A percentile compares a stretch with the other conserved stretches of the same genome.
Conservation (phyloP, 495 filamentous ascomycete genomes). For the Aspergillus olivimuriae region DNA sequence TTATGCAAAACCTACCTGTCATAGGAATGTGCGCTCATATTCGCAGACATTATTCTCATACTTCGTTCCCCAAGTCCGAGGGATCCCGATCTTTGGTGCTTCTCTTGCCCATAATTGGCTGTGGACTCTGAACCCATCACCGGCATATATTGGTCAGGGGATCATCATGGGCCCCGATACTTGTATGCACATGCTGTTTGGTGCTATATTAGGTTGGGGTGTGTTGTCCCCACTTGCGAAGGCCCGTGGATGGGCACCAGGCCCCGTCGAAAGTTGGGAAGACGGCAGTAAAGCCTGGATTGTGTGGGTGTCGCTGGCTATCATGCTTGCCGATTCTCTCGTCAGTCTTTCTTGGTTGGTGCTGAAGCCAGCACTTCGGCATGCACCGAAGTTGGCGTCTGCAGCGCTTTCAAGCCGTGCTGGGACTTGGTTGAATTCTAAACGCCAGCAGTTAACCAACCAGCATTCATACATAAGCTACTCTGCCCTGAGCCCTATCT, state of each 20-base stretch:
- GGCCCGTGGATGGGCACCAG: constrained; percentile 80
- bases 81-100: constrained; percentile 77
- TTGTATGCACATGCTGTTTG: constrained; percentile 91
- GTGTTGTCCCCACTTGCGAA: constrained; percentile 86
- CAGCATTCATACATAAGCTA: constrained; percentile 34
- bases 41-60: constrained; percentile 77
- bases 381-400: constrained; percentile 32
- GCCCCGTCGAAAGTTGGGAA: constrained; percentile 79
- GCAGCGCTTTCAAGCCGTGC: constrained; percentile 18
- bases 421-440: constrained; percentile 21
- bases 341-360: constrained; percentile 81
- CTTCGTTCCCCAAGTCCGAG: constrained; percentile 79
- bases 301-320: constrained; percentile 88
- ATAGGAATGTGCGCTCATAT: constrained; percentile 10
- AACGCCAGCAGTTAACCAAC: background rate
- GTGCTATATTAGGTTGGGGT: constrained; percentile 86
- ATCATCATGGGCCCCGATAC: constrained; percentile 86
- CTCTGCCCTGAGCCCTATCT: constrained; percentile 28
- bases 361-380: constrained; percentile 49
- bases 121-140: constrained; percentile 92
- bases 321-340: constrained; percentile 93
- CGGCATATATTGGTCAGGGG: constrained; percentile 80
- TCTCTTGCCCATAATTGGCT: constrained; percentile 74
- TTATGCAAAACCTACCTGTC: background rate
- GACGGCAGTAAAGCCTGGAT: constrained; percentile 96